These are phyloP conservation scores for Zoysia matrella DNA, from an alignment of 202 grass and related monocot species.

Conservation along the genomic window DNA sequence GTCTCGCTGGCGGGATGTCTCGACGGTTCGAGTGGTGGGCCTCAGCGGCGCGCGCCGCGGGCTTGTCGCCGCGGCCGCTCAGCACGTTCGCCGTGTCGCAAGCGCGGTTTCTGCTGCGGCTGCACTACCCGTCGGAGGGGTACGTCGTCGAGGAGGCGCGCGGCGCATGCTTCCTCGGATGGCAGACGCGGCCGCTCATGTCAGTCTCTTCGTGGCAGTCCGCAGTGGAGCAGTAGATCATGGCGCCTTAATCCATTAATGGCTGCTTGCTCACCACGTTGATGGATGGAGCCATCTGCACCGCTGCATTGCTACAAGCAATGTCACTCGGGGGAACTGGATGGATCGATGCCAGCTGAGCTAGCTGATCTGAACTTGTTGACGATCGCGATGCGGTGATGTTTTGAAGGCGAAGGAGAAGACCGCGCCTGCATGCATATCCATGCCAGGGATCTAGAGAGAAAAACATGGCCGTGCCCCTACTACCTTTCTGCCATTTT, in stretches of 20 bases:
- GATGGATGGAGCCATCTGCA: background rate
- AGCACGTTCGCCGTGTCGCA: slow-evolving; percentile 74
- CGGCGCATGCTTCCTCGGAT: slow-evolving; percentile 66
- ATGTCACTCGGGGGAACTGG: background rate
- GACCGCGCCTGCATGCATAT: background rate
- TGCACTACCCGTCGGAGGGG: slow-evolving; percentile 90
- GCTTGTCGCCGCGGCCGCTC: slow-evolving; percentile 55
- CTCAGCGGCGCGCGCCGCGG: slow-evolving; percentile 35
- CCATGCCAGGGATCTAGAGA: slow-evolving; percentile 30
- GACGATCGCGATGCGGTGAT: background rate
- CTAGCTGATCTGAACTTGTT: background rate
- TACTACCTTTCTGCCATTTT: too few relatives aligned
- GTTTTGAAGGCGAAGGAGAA: background rate
- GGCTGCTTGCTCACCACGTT: background rate
- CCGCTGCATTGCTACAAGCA: slow-evolving; percentile 19
- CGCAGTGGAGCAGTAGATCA: background rate
- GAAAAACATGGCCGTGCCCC: background rate
- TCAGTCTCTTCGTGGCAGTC: slow-evolving; percentile 92
- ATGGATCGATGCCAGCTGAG: background rate
- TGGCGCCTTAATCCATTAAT: background rate
- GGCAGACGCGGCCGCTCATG: slow-evolving; percentile 71
- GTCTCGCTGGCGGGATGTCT: background rate
- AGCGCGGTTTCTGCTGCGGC: slow-evolving; percentile 69
- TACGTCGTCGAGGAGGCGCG: slow-evolving; percentile 56
- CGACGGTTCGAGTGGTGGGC: slow-evolving; percentile 58